These are phyloP conservation scores for Sequoiadendron giganteum DNA, from an alignment of 75 land plant species.

Conservation along the genomic window DNA sequence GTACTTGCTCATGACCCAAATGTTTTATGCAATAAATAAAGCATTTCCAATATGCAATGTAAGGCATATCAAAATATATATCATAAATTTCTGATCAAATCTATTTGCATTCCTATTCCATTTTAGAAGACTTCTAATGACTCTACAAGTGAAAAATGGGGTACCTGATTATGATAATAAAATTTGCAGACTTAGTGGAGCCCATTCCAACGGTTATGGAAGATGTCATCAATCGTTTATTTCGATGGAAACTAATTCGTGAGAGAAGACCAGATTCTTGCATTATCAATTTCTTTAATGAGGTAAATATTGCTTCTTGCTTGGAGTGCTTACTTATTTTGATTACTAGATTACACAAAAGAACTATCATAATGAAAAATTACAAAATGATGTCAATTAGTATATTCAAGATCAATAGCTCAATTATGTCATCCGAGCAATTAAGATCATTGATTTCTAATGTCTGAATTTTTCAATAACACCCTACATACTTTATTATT, in stretches of 20 bases:
- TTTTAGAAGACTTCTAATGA: too few species aligned
- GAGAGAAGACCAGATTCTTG: constrained; percentile 71
- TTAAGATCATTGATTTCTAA: neutral
- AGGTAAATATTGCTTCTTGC: constrained; percentile 39
- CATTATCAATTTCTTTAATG: constrained; percentile 75
- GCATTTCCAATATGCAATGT: too few species aligned
- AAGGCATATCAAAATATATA: too few species aligned
- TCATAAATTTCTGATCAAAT: too few species aligned
- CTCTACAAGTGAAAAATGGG: neutral
- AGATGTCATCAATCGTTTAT: constrained; percentile 56
- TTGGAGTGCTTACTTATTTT: neutral
- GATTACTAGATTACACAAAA: neutral
- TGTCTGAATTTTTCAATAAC: neutral
- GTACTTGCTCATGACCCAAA: too few species aligned
- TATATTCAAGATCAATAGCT: neutral
- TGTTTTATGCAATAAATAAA: too few species aligned
- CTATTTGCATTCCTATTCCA: too few species aligned
- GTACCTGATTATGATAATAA: neutral
- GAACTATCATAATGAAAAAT: neutral
- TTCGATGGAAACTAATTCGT: constrained; percentile 58
- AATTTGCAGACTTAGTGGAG: constrained; percentile 44
- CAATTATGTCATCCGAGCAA: neutral
- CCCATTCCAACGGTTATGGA: constrained; percentile 58
- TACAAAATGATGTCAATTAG: neutral
- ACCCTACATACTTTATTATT: neutral